phyloP scores from a whole-genome alignment of 177 flowering plant species.

The Vitis hybrid region DNA sequence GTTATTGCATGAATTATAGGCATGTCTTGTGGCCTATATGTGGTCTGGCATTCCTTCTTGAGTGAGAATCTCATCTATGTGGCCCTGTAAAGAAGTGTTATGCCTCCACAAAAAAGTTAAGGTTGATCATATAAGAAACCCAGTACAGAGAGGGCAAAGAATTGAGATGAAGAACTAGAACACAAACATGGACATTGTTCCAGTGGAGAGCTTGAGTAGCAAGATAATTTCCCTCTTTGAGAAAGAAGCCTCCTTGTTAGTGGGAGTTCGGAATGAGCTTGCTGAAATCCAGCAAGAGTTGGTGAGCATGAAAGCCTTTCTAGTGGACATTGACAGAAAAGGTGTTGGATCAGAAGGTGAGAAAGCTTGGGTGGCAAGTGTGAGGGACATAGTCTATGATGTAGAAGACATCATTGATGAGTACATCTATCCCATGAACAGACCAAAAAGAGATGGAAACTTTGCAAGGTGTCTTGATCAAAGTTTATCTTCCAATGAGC shows the following conservation, averaged over 20 bases:
- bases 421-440: slow-evolving; percentile 20
- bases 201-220: neutral
- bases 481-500: slow-evolving; percentile 21
- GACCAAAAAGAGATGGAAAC: neutral
- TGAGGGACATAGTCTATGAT: slow-evolving; percentile 35
- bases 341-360: slow-evolving; percentile 15
- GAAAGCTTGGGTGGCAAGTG: slow-evolving; percentile 35
- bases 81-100: too few species aligned
- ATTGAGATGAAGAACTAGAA: too few species aligned
- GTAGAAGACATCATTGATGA: slow-evolving; percentile 41
- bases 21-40: too few species aligned
- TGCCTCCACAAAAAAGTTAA: too few species aligned
- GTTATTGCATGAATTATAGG: too few species aligned
- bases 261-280: slow-evolving; percentile 16
- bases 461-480: slow-evolving; percentile 11
- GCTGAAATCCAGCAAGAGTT: slow-evolving; percentile 34
- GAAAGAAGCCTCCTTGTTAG: slow-evolving; percentile 21
- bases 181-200: too few species aligned
- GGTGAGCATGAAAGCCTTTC: slow-evolving; percentile 38
- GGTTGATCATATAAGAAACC: too few species aligned
- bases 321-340: slow-evolving; percentile 34
- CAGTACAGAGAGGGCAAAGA: too few species aligned
- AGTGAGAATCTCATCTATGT: too few species aligned
- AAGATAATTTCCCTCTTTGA: slow-evolving; percentile 21
- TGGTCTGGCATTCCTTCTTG: too few species aligned